Evolutionary conservation across 495 filamentous ascomycete species (phyloP), one percentile per base, ranked within the genome.

Genomic region (Patellaria atrata): DNA sequence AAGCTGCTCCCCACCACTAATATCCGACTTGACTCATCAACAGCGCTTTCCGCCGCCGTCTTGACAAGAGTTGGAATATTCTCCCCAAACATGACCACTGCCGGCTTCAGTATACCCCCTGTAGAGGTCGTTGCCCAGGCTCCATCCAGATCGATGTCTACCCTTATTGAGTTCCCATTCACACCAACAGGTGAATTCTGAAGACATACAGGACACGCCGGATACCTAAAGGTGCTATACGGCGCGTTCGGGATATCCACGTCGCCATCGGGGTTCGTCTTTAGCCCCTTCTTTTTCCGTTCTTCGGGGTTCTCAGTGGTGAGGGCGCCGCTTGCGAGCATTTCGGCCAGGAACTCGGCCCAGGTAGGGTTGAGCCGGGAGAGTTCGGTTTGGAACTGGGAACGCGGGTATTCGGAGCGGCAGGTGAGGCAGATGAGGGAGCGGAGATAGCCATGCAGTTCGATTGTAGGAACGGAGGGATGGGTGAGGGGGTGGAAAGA

Each of bases 41-140:
- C 71, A 5, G 75, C 78, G 12, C 71, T 61, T 48, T 94, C 84
- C 1, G 85, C 87, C n/a, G 71, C 74, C 1, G 49, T 41, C 51
- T 86, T 94, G 10, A 84, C 75, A 3, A 49, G 35, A 2, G 53
- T 49, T 3, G 67, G 58, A 20, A 94, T 89, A 34, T 72, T 82
- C 56, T 97, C 89, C 3, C 89, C 89, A 54, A 97, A 97, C 82
- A 97, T 92, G 33, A 79, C 73, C 0, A 97, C 87, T 1, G 76
- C 75, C 3, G 89, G 89, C 52, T 97, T 96, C 26, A 97, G 48
- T 11, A 97, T 70, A 1, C 83, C 85, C 2, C 73, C 80, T 10
- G 60, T 83, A 27, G 79, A 85, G 0, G 58, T 55, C 1, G 67
- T 45, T 33, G 61, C 56, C 80, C 75, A 92, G 3, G 85, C 87